phyloP scores from a whole-genome alignment of 139 green algal genomes.

The Ettlia oleoabundans region DNA sequence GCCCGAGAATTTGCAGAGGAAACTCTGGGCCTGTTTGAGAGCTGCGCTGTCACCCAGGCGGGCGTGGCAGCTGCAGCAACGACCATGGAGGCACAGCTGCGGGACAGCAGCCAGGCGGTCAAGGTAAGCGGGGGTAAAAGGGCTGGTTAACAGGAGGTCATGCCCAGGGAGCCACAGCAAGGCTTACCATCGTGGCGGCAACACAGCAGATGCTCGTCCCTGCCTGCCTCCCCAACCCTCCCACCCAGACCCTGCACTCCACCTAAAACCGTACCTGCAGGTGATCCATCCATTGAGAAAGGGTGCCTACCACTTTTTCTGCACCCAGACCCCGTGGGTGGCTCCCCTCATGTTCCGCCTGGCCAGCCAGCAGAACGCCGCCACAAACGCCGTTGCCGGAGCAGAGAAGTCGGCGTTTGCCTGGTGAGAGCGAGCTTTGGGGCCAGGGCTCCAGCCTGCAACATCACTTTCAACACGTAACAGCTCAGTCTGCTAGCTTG shows the following conservation, averaged over 20 bases:
- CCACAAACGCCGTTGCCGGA: constrained; percentile 46
- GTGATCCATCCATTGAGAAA: constrained; percentile 43
- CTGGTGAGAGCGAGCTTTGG: constrained; percentile 26
- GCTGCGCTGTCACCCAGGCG: constrained; percentile 21
- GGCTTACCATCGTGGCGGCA: too few relatives aligned
- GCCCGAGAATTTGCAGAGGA: constrained; percentile 55
- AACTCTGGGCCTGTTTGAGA: constrained; percentile 50
- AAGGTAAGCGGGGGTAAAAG: background rate
- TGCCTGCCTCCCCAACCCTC: background rate
- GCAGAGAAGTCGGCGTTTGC: constrained; percentile 57
- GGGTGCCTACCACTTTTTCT: constrained; percentile 49
- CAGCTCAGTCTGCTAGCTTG: too few relatives aligned
- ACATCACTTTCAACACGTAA: background rate
- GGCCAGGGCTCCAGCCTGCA: background rate
- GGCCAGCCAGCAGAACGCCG: constrained; percentile 41
- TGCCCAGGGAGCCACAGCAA: too few relatives aligned
- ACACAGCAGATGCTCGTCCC: too few relatives aligned
- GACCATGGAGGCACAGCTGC: constrained; percentile 28
- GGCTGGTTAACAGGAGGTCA: background rate
- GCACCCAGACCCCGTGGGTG: constrained; percentile 39
- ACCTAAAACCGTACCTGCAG: background rate
- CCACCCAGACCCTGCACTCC: too few relatives aligned
- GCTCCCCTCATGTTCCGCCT: constrained; percentile 54
- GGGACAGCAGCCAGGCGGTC: background rate
- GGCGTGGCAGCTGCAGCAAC: constrained; percentile 24